These are phyloP conservation scores for Dillenia suffruticosa DNA, from an alignment of 164 flowering plant genomes.

Conservation along the genomic window DNA sequence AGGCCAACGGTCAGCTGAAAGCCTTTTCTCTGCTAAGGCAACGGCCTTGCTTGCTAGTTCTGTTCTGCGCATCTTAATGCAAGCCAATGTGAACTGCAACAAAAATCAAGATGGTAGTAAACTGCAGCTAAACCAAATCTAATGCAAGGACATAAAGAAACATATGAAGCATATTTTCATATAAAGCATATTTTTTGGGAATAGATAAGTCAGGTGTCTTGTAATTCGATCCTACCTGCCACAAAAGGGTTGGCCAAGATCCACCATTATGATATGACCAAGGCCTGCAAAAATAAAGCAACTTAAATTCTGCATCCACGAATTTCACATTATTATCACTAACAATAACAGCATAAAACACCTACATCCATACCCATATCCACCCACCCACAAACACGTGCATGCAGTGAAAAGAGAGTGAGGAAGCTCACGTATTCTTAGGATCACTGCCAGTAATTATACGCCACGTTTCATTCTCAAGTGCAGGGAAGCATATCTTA, in stretches of 20 bases:
- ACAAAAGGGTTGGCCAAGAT: conserved; percentile 91
- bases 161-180: too few relatives aligned
- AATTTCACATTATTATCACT: too few relatives aligned
- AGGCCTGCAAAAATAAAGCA: conserved; percentile 47
- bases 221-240: conserved; percentile 63
- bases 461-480: conserved; percentile 83
- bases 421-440: conserved; percentile 75
- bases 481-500: conserved; percentile 81
- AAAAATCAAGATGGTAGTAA: neutral
- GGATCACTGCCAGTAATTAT: conserved; percentile 91
- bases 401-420: neutral
- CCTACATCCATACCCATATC: too few relatives aligned
- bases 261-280: conserved; percentile 98
- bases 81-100: conserved; percentile 66
- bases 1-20: conserved; percentile 57
- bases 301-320: neutral
- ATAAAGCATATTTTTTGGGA: too few relatives aligned
- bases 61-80: conserved; percentile 9
- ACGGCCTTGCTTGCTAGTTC: too few relatives aligned
- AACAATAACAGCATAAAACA: too few relatives aligned
- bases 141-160: too few relatives aligned
- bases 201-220: too few relatives aligned
- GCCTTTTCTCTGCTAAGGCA: conserved; percentile 35
- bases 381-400: too few relatives aligned
- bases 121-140: too few relatives aligned